phyloP scores from a whole-genome alignment of 495 filamentous ascomycete species.

The Penicillium herquei region DNA sequence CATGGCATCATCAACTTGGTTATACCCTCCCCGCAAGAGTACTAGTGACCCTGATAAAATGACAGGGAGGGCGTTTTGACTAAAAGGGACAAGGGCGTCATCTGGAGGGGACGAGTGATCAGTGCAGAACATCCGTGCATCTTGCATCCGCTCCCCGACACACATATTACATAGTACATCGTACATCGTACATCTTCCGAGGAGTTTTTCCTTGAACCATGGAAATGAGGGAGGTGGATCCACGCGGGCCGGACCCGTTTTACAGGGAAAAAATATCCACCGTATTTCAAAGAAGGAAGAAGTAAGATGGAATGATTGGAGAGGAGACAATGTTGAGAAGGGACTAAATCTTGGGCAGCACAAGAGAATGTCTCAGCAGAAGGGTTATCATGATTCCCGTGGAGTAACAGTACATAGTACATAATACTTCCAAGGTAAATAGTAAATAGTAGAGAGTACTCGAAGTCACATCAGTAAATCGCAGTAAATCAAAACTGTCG shows the following conservation, averaged over 20 bases:
- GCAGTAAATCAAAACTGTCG: no score
- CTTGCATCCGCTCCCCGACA: slow-evolving; percentile 7
- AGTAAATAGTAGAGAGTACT: no score
- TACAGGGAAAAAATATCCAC: not conserved
- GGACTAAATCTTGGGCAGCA: slow-evolving; percentile 6
- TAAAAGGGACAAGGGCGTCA: slow-evolving; percentile 18
- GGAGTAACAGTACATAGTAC: not conserved
- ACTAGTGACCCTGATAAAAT: not conserved
- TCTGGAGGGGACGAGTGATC: slow-evolving; percentile 26
- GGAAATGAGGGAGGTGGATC: slow-evolving; percentile 19
- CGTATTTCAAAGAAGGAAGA: not conserved
- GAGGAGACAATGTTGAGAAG: not conserved
- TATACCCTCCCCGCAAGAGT: not conserved
- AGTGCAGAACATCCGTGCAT: slow-evolving; percentile 24
- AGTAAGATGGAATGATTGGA: slow-evolving; percentile 21
- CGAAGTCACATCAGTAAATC: no score
- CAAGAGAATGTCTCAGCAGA: slow-evolving; percentile 13
- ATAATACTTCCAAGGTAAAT: no score
- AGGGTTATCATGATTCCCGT: slow-evolving; percentile 16
- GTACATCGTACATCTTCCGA: no score
- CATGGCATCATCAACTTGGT: slow-evolving; percentile 2
- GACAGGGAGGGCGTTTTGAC: not conserved
- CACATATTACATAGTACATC: no score
- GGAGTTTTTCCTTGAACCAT: slow-evolving; percentile 2
- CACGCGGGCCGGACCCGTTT: slow-evolving; percentile 23